Evolutionary conservation across 129 eudicot species (phyloP).

Genomic region (Pseudognaphalium luteoalbum): DNA sequence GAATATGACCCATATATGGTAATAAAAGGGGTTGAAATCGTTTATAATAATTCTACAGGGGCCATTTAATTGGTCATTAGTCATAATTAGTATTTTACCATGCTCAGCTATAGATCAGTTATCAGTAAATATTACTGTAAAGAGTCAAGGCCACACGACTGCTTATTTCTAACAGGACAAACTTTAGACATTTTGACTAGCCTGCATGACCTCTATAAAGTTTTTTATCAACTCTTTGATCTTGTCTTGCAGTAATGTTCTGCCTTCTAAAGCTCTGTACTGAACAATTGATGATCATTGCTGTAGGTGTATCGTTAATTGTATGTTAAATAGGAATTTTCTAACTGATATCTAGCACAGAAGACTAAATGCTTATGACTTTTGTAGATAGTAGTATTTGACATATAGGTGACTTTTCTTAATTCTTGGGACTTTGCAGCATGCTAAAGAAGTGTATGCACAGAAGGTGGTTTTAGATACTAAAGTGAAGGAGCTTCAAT

Average conservation of each 20-base stretch:
- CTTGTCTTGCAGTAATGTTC: background rate
- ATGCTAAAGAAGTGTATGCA: constrained; percentile 64
- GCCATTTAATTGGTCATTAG: too few species aligned
- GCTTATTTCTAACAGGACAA: too few species aligned
- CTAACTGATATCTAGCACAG: background rate
- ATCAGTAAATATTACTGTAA: too few species aligned
- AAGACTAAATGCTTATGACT: background rate
- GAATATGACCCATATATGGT: too few species aligned
- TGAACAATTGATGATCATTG: background rate
- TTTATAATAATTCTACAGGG: too few species aligned
- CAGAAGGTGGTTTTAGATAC: too few species aligned
- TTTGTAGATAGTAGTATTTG: background rate
- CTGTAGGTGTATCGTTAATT: background rate
- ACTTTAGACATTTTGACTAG: background rate
- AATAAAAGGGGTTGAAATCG: too few species aligned
- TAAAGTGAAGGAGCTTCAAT: too few species aligned
- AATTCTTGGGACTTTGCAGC: constrained; percentile 45
- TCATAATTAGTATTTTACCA: too few species aligned
- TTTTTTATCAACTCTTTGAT: too few species aligned
- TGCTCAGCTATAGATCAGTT: too few species aligned
- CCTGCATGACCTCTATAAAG: background rate
- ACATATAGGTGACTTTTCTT: background rate
- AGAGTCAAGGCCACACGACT: too few species aligned
- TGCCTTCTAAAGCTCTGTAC: background rate
- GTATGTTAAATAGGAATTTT: background rate